Percentiles rank a stretch among this genome's conserved stretches.
Conservation (phyloP, 441 rosid genomes). For the Rhodomyrtus psidioides region DNA sequence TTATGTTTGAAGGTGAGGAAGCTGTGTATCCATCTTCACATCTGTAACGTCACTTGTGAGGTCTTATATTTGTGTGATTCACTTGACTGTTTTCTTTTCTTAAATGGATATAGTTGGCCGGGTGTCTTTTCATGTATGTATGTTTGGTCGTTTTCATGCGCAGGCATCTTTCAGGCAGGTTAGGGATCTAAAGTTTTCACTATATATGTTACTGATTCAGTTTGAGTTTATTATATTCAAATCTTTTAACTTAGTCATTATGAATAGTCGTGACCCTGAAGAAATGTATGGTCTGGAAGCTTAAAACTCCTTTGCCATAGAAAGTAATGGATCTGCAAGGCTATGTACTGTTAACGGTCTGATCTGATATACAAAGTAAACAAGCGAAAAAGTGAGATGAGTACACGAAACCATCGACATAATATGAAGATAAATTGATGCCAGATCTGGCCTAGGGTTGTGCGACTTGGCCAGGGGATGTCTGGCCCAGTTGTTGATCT, state of each 20-base stretch:
- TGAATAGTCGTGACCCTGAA: not conserved
- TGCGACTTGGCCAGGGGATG: not conserved
- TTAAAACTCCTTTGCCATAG: not conserved
- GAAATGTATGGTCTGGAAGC: not conserved
- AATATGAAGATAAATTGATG: not conserved
- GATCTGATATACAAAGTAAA: not conserved
- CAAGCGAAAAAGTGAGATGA: not conserved
- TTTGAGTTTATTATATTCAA: not conserved
- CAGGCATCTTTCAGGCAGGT: not conserved
- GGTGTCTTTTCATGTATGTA: not conserved
- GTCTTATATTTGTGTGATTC: not conserved
- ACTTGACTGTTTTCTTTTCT: not conserved
- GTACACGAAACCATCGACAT: not conserved
- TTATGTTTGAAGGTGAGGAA: slow-evolving; percentile 6
- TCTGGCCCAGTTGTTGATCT: not conserved
- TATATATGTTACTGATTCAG: not conserved
- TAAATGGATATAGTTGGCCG: not conserved
- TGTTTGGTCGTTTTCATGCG: not conserved
- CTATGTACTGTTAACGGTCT: not conserved
- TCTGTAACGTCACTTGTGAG: slow-evolving; percentile 8
- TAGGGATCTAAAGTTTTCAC: not conserved
- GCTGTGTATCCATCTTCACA: not conserved
- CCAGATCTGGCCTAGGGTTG: not conserved
- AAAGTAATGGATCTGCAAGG: not conserved
- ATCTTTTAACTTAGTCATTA: not conserved